phyloP scores from a whole-genome alignment of 352 stramenopile genomes.

The Phytophthora brassicae region DNA sequence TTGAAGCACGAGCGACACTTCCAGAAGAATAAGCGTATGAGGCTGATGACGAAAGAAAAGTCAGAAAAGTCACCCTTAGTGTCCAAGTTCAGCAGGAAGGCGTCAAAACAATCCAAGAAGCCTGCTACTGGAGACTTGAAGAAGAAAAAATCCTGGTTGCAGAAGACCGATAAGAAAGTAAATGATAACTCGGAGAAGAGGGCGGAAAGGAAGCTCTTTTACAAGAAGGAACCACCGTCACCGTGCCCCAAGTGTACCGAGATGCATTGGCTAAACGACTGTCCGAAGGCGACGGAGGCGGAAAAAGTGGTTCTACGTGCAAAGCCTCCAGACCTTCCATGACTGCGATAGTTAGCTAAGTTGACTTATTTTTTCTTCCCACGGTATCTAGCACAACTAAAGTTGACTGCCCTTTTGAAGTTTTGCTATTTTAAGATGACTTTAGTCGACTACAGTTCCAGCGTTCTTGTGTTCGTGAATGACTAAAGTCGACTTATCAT shows the following conservation, averaged over 20 bases:
- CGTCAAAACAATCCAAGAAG: too few species aligned
- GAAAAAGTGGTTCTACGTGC: not conserved
- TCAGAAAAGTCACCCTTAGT: not conserved
- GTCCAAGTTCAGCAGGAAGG: not conserved
- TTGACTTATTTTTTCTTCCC: too few species aligned
- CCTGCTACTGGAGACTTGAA: not conserved
- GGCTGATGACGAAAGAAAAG: not conserved
- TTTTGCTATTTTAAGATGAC: too few species aligned
- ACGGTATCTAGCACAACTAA: too few species aligned
- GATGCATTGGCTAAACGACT: not conserved
- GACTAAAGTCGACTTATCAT: too few species aligned
- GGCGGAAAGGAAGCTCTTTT: not conserved
- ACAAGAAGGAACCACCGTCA: not conserved
- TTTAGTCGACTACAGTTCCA: too few species aligned
- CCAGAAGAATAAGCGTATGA: conserved; percentile 1
- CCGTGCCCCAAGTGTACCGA: too few species aligned
- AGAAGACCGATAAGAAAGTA: not conserved
- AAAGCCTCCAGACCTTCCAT: too few species aligned
- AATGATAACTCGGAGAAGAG: not conserved
- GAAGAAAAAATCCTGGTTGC: too few species aligned
- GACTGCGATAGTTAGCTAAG: too few species aligned
- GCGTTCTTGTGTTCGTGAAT: too few species aligned
- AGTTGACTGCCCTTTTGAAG: too few species aligned
- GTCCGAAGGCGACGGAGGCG: not conserved
- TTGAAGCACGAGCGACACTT: conserved; percentile 2